Evolutionary conservation across 805 yeast species (phyloP).

Genomic region (Candida nonsorbophila): DNA sequence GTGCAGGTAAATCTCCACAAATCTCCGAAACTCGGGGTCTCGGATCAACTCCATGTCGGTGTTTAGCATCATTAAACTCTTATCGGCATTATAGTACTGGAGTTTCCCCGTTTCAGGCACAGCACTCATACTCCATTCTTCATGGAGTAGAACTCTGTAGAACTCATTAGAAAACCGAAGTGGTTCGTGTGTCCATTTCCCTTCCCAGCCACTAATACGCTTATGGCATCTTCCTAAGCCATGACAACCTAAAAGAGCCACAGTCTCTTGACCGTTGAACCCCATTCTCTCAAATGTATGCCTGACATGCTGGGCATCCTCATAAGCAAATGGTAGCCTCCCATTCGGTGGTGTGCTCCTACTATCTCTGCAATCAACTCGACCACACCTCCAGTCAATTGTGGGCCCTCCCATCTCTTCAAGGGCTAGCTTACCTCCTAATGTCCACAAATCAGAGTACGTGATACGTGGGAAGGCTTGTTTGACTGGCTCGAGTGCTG

Average conservation of each 20-base stretch:
- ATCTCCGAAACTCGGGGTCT: conserved; percentile 52
- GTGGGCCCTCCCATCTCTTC: conserved; percentile 64
- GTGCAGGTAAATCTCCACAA: conserved; percentile 64
- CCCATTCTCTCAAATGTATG: conserved; percentile 47
- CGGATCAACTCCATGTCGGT: conserved; percentile 69
- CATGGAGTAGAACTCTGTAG: conserved; percentile 34
- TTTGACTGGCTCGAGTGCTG: conserved; percentile 51
- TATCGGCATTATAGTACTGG: conserved; percentile 58
- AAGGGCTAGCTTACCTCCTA: conserved; percentile 62
- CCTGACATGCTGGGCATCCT: conserved; percentile 41
- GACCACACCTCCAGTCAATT: conserved; percentile 52
- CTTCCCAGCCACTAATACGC: conserved; percentile 71
- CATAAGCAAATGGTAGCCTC: conserved; percentile 46
- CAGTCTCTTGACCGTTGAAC: conserved; percentile 66
- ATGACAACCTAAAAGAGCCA: conserved; percentile 71
- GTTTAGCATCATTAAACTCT: conserved; percentile 78
- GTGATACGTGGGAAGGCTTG: conserved; percentile 55
- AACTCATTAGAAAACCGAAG: conserved; percentile 72
- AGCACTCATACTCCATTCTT: conserved; percentile 45
- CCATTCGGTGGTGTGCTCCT: conserved; percentile 40
- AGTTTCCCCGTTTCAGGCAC: conserved; percentile 46
- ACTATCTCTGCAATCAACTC: conserved; percentile 28
- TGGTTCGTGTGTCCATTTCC: conserved; percentile 86
- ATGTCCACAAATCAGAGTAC: conserved; percentile 66
- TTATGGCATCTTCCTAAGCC: conserved; percentile 73